Evolutionary conservation across 2,329 filamentous ascomycete species (phyloP).

Genomic region (Hirsutella minnesotensis): DNA sequence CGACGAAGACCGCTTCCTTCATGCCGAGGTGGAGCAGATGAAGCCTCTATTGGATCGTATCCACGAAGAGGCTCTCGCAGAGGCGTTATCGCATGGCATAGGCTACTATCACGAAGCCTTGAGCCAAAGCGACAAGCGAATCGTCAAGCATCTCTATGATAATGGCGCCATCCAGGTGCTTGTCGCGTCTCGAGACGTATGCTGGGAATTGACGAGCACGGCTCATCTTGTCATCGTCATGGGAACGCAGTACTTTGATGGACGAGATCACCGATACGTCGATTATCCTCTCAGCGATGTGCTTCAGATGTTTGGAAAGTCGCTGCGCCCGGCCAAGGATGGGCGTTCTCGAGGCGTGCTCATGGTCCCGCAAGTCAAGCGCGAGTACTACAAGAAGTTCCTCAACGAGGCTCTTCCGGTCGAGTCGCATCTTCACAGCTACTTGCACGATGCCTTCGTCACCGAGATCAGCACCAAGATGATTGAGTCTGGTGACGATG

Average conservation of each 20-base stretch:
- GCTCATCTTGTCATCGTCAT: slow-evolving; percentile 92
- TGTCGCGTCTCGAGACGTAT: slow-evolving; percentile 68
- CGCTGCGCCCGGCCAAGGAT: slow-evolving; percentile 66
- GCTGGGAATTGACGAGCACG: slow-evolving; percentile 84
- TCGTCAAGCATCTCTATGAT: slow-evolving; percentile 84
- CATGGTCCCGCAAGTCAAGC: slow-evolving; percentile 89
- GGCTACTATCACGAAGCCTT: slow-evolving; percentile 96
- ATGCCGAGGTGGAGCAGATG: slow-evolving; percentile 73
- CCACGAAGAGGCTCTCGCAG: slow-evolving; percentile 75
- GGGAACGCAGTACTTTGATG: slow-evolving; percentile 96
- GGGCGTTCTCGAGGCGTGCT: slow-evolving; percentile 81
- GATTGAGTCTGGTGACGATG: slow-evolving; percentile 89
- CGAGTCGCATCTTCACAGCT: slow-evolving; percentile 85
- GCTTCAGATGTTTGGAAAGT: slow-evolving; percentile 95
- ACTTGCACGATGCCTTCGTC: slow-evolving; percentile 90
- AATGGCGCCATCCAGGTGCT: slow-evolving; percentile 84
- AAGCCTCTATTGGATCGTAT: slow-evolving; percentile 70
- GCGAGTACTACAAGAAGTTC: slow-evolving; percentile 98
- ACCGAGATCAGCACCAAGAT: slow-evolving; percentile 95
- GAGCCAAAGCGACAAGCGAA: slow-evolving; percentile 77
- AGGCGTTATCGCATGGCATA: slow-evolving; percentile 85
- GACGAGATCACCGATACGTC: slow-evolving; percentile 90
- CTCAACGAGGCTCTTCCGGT: slow-evolving; percentile 90
- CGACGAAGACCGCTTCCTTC: slow-evolving; percentile 86
- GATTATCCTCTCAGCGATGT: slow-evolving; percentile 93